Base-by-base conservation (phyloP, 495 filamentous ascomycete species). In the Trichoderma parareesei region DNA sequence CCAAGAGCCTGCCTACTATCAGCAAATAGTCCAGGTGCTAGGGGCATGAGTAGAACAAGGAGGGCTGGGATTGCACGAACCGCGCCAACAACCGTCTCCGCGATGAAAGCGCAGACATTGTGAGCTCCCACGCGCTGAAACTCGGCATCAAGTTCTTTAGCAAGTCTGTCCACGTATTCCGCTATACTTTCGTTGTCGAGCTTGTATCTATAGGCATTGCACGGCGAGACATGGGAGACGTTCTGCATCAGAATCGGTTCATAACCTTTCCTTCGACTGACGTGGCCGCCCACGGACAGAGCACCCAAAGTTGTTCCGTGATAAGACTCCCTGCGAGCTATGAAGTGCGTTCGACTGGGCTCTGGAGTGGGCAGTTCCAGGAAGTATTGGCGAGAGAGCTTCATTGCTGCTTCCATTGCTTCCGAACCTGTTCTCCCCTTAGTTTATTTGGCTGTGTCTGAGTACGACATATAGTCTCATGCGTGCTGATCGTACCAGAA, bases 81-180 rank as follows among this genome's bases (percentile, higher is more conserved):
- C 10, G 82, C 82, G 7, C 87, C 87, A 46, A 81, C 79, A 11
- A 86, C 75, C 3, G 90, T 85, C 70, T 95, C 91, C 2, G 86
- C 85, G 40, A 94, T 76, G 67, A 94, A 92, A 3, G 88, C 92
- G 66, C 84, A 87, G 9, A 94, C 90, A n/a, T 16, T 48, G 11
- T 48, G 14, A 18, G 44, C 13, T 3, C 44, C 44, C n/a, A 48
- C 14, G 44, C 44, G 44, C 14, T n/a, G n/a, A 18, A 48, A 48
- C 14, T 48, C 44, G 44, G 16, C 44, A 0, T 48, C 44, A 4
- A 48, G 11, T 5, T 48, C 14, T 48, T n/a, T n/a, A 3, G 13
- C n/a, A 2, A 48, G n/a, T 18, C 44, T 48, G 1, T 14, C 10
- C 5, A 48, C 44, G 18, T 48, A 48, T 18, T 48, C 14, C 1